Conservation (phyloP, 2,329 filamentous ascomycete species). For the Penicillium fuscoglaucum region DNA sequence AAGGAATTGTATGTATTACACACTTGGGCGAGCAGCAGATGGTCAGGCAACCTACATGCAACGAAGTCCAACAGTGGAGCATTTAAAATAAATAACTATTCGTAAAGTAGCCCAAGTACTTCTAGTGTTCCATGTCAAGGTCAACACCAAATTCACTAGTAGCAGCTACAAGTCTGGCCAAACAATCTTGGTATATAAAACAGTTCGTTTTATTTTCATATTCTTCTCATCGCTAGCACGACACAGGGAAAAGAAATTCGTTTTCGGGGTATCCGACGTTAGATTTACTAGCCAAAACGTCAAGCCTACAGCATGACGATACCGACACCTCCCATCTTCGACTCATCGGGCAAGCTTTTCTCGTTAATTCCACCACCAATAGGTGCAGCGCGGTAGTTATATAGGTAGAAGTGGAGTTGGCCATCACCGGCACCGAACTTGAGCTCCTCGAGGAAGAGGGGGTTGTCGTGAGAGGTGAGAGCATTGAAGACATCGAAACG, state of each 20-base stretch:
- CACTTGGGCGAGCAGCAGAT: neutral
- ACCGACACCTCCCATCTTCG: conserved; percentile 80
- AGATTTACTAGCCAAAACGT: conserved; percentile 11
- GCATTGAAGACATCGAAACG: conserved; percentile 98
- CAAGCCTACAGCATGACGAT: conserved; percentile 71
- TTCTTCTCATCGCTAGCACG: conserved; percentile 6
- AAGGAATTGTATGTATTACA: too few relatives aligned
- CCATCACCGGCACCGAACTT: conserved; percentile 95
- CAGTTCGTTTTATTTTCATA: neutral
- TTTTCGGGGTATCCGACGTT: conserved; percentile 16
- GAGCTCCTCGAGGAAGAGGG: conserved; percentile 86
- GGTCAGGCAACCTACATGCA: neutral
- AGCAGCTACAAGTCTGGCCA: neutral
- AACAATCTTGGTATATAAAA: neutral
- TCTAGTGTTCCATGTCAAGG: neutral
- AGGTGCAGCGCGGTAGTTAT: conserved; percentile 90
- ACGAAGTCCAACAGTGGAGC: too few relatives aligned
- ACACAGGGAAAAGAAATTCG: conserved; percentile 14
- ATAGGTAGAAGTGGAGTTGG: conserved; percentile 93
- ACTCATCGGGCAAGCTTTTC: conserved; percentile 74
- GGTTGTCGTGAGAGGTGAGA: conserved; percentile 89
- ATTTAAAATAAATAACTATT: neutral
- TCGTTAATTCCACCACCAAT: conserved; percentile 82
- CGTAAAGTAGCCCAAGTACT: too few relatives aligned
- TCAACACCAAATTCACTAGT: neutral